Conservation (phyloP, 495 filamentous ascomycete genomes). For the Copromyces sp. region DNA sequence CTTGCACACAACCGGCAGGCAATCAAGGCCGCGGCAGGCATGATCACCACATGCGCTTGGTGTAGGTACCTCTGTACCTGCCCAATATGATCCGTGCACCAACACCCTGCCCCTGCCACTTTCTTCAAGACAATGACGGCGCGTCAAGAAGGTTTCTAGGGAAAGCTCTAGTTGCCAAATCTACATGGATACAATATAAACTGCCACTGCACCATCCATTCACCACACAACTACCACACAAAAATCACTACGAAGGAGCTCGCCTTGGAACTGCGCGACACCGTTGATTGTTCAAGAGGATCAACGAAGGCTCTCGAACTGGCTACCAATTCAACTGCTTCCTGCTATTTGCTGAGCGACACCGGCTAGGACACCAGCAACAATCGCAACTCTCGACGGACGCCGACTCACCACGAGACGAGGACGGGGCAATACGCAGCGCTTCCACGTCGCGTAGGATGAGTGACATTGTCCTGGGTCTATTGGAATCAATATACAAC, state of each 20-base stretch:
- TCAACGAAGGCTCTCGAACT: background rate
- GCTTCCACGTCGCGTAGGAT: constrained; percentile 14
- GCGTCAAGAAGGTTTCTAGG: background rate
- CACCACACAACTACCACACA: background rate
- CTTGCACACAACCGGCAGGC: background rate
- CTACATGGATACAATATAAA: background rate
- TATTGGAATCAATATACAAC: constrained; percentile 3
- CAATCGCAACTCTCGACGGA: background rate
- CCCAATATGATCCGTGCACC: background rate
- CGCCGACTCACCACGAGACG: background rate
- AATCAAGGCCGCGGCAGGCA: background rate
- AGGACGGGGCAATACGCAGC: background rate
- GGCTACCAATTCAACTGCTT: background rate
- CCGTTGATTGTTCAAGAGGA: background rate
- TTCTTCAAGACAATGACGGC: background rate
- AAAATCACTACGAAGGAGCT: background rate
- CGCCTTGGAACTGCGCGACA: background rate
- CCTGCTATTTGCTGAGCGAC: background rate
- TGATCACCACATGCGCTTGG: background rate
- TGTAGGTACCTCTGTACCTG: background rate
- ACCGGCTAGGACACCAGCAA: background rate
- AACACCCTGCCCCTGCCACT: background rate
- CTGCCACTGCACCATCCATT: background rate
- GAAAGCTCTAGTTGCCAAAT: background rate
- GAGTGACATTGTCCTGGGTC: constrained; percentile 3